These are phyloP conservation scores for Aspergillus sp. DNA, from an alignment of 2,329 filamentous ascomycete species.

Conservation along the genomic window DNA sequence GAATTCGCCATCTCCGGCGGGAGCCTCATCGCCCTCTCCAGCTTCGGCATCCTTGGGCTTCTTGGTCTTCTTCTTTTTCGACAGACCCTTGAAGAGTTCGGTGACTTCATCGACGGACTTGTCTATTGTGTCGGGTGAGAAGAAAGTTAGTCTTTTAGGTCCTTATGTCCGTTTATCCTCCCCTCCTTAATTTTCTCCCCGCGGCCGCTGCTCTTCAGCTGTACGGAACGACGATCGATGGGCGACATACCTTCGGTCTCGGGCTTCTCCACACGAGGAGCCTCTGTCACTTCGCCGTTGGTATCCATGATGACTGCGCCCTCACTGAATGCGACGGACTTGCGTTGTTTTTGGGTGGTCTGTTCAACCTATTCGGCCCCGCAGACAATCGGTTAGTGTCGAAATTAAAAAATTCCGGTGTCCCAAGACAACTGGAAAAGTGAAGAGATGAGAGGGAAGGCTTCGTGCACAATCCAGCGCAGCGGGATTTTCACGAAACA, in stretches of 20 bases:
- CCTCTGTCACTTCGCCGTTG: slow-evolving; percentile 79
- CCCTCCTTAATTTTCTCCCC: background rate
- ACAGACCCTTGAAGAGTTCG: slow-evolving; percentile 64
- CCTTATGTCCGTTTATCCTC: background rate
- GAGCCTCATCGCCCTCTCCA: slow-evolving; percentile 50
- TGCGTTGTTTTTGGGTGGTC: slow-evolving; percentile 70
- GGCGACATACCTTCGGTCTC: slow-evolving; percentile 25
- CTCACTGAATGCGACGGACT: slow-evolving; percentile 91
- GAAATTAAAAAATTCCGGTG: slow-evolving; percentile 8
- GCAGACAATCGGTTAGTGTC: slow-evolving; percentile 28
- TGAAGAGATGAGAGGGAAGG: background rate
- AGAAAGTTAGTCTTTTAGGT: slow-evolving; percentile 18
- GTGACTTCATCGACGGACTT: slow-evolving; percentile 64
- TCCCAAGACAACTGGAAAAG: slow-evolving; percentile 1
- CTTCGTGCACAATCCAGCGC: background rate
- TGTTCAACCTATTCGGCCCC: slow-evolving; percentile 33
- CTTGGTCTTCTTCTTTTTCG: slow-evolving; percentile 71
- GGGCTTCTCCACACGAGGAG: slow-evolving; percentile 66
- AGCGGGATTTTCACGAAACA: background rate
- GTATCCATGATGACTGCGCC: slow-evolving; percentile 82
- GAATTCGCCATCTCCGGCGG: slow-evolving; percentile 58
- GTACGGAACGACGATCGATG: slow-evolving; percentile 6
- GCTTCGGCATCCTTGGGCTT: slow-evolving; percentile 56
- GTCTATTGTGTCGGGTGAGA: slow-evolving; percentile 39
- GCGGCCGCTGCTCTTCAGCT: too few species aligned